A percentile compares a stretch with the other conserved stretches of the same genome.
Evolutionary conservation across 306 rosid genomes (phyloP).

Genomic region (Sechiopsis laciniata): DNA sequence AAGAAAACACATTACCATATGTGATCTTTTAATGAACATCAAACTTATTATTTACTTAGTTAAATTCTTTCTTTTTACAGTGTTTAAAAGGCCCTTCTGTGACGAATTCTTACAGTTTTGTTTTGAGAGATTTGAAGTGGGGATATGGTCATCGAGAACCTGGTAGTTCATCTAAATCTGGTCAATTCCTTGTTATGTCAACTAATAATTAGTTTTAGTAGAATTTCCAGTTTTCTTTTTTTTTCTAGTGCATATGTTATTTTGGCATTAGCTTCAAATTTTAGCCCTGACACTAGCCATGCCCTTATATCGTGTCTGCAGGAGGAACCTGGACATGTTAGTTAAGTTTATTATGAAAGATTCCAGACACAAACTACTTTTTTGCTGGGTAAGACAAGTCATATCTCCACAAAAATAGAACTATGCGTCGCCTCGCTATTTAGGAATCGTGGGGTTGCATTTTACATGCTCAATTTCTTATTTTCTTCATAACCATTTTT

Average conservation of each 20-base stretch:
- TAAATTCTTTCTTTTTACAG: slow-evolving; percentile 32
- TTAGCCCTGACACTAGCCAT: slow-evolving; percentile 3
- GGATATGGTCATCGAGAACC: slow-evolving; percentile 85
- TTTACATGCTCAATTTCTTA: background rate
- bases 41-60: slow-evolving; percentile 26
- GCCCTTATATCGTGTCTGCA: slow-evolving; percentile 27
- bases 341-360: slow-evolving; percentile 45
- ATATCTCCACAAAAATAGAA: slow-evolving; percentile 2
- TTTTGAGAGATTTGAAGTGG: slow-evolving; percentile 75
- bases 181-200: slow-evolving; percentile 22
- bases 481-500: background rate
- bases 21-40: background rate
- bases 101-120: slow-evolving; percentile 70
- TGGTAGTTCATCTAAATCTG: slow-evolving; percentile 36
- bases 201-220: slow-evolving; percentile 13
- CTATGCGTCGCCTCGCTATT: background rate
- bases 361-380: slow-evolving; percentile 52
- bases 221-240: slow-evolving; percentile 13
- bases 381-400: slow-evolving; percentile 67
- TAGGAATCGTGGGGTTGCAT: background rate
- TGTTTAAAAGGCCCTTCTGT: slow-evolving; percentile 86
- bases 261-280: background rate
- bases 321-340: slow-evolving; percentile 46
- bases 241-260: background rate
- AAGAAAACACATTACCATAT: background rate